Evolutionary conservation across 805 yeast genomes (phyloP), one percentile per base, ranked within the genome.

Genomic region (Saturnispora sekii): DNA sequence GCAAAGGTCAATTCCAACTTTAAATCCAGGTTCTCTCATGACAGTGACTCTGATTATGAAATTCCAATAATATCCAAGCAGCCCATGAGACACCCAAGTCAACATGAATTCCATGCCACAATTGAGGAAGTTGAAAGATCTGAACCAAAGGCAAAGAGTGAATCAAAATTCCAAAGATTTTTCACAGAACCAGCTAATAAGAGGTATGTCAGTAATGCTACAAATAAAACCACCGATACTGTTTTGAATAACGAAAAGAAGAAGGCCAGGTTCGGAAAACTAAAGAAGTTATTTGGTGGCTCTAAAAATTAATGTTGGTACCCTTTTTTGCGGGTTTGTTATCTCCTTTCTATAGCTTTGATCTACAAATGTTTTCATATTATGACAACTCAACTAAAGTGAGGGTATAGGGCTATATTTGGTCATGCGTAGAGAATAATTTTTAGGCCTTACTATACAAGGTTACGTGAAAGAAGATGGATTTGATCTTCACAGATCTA

Each of bases 41-140:
- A 81, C 55, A 77, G 84, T 3, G 84, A 79, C 53, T 79, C 81
- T 11, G 85, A 79, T 38, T 58, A 58, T 11, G 77, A 72, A 16
- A 55, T 52, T 21, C 60, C 62, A 10, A 21, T 50, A 7, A 32
- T 43, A 8, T 43, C 45, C 10, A 43, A 43, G 18, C 29, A 35
- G 29, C 29, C 26, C 11, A 10, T 10, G 7, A 28, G 35, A n/a
- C 41, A 38, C 12, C 15, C 40, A 26, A n/a, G 16, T 26, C 18
- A 18, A 18, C n/a, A 11, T 21, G 14, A 16, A 14, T 28, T 17
- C 6, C 18, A 10, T 15, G 32, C 33, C 31, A 11, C 41, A 17
- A 18, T n/a, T n/a, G 15, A 36, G 17, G 6, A 35, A 10, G 10
- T 7, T 28, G 35, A 17, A 16, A 30, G 31, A 29, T 3, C 29